A percentile compares a stretch with the other conserved stretches of the same genome.
phyloP scores from a whole-genome alignment of 1,284 basidiomycete species.

The Ustilago tritici region DNA sequence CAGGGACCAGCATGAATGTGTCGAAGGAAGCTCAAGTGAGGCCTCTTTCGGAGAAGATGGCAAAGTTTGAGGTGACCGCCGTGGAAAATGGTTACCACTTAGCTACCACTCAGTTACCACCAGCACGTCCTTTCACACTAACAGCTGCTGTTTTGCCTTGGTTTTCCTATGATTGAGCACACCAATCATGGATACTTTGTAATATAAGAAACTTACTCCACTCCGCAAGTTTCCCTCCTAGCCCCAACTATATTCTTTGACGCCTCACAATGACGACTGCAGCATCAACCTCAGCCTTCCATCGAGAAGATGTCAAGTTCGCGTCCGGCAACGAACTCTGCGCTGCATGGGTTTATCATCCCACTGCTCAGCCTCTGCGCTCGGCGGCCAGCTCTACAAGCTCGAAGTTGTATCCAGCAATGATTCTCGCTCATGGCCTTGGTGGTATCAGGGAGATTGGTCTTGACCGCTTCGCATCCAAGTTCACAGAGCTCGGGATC shows the following conservation, averaged over 20 bases:
- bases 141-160: too few species aligned
- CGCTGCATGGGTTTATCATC: conserved; percentile 53
- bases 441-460: conserved; percentile 57
- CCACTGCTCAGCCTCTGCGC: conserved; percentile 13
- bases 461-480: conserved; percentile 44
- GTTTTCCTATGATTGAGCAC: too few species aligned
- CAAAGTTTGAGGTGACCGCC: not conserved
- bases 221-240: not conserved
- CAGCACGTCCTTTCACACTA: too few species aligned
- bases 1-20: not conserved
- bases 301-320: conserved; percentile 44
- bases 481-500: conserved; percentile 49
- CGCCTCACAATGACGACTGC: conserved; percentile 21
- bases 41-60: not conserved
- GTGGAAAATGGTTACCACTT: conserved; percentile 1
- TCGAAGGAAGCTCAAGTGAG: not conserved
- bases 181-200: not conserved
- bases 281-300: conserved; percentile 18
- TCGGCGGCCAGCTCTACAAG: not conserved
- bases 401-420: conserved; percentile 20
- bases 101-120: not conserved
- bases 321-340: conserved; percentile 31
- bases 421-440: conserved; percentile 57
- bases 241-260: not conserved
- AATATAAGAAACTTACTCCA: not conserved